These are phyloP conservation scores for Parasarocladium wereldwijsianum DNA, from an alignment of 2,329 filamentous ascomycete genomes.

Conservation along the genomic window DNA sequence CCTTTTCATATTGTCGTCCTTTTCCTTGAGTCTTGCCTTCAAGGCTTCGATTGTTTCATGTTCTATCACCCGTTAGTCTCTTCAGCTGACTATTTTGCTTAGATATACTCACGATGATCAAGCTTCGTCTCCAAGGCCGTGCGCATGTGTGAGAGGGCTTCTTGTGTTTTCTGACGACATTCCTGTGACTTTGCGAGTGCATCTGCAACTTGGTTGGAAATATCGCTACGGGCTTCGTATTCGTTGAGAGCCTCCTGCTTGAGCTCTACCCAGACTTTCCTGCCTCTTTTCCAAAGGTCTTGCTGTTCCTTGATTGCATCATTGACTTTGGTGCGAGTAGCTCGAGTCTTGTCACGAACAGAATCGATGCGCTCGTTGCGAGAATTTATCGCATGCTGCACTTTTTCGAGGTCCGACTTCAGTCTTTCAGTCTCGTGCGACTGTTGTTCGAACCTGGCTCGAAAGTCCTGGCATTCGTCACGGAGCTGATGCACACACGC, in stretches of 20 bases:
- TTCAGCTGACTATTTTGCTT: too few species aligned
- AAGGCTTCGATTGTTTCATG: slow-evolving; percentile 4
- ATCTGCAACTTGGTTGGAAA: too few species aligned
- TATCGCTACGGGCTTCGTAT: too few species aligned
- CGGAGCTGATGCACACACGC: slow-evolving; percentile 11
- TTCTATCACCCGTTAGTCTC: too few species aligned
- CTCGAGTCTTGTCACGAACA: slow-evolving; percentile 18
- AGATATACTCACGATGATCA: too few species aligned
- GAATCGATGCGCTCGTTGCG: slow-evolving; percentile 9
- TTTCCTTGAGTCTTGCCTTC: neutral
- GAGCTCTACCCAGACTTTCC: slow-evolving; percentile 18
- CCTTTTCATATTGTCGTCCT: neutral
- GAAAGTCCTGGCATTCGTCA: slow-evolving; percentile 11
- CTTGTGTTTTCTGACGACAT: too few species aligned
- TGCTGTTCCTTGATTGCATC: slow-evolving; percentile 31
- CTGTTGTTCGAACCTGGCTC: slow-evolving; percentile 11
- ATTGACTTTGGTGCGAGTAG: slow-evolving; percentile 25
- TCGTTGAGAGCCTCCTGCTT: too few species aligned
- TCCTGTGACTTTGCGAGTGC: too few species aligned
- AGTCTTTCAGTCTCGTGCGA: slow-evolving; percentile 12
- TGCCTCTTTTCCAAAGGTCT: slow-evolving; percentile 13
- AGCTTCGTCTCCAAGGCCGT: too few species aligned
- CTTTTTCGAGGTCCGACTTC: slow-evolving; percentile 12
- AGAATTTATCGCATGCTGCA: slow-evolving; percentile 12
- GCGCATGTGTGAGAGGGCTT: too few species aligned